A percentile compares a stretch with the other conserved stretches of the same genome.
phyloP scores from a whole-genome alignment of 2,329 filamentous ascomycete species.

The Emericellopsis atlantica region DNA sequence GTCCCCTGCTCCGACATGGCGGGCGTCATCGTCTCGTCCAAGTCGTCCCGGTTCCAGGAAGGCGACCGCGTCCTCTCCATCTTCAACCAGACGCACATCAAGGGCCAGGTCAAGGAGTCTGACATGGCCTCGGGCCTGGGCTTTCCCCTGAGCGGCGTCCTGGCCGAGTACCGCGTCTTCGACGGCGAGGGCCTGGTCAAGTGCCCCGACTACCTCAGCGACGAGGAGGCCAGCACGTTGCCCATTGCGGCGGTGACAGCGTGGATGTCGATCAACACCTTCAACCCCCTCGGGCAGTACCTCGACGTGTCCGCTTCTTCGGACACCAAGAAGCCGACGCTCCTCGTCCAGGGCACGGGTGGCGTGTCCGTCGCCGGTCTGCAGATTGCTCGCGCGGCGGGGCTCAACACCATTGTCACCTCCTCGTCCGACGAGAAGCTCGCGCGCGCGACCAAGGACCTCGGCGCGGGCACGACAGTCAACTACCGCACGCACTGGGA shows the following conservation, averaged over 20 bases:
- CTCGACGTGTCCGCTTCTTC: constrained; percentile 5
- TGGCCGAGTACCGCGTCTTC: constrained; percentile 49
- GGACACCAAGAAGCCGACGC: constrained; percentile 13
- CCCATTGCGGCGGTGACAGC: constrained; percentile 52
- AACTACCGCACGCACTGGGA: constrained; percentile 40
- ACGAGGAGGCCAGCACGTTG: constrained; percentile 47
- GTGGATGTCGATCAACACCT: constrained; percentile 52
- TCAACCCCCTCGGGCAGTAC: constrained; percentile 38
- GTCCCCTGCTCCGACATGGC: constrained; percentile 63
- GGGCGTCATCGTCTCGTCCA: constrained; percentile 41
- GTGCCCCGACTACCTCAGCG: constrained; percentile 40
- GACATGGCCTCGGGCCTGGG: constrained; percentile 47
- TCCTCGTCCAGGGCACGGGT: constrained; percentile 42
- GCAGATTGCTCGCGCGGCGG: constrained; percentile 39
- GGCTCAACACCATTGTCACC: constrained; percentile 37
- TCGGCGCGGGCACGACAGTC: constrained; percentile 38
- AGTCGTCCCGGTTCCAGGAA: constrained; percentile 28
- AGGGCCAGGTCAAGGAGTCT: constrained; percentile 43
- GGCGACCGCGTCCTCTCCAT: constrained; percentile 57
- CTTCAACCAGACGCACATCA: constrained; percentile 45
- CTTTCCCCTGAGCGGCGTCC: constrained; percentile 42
- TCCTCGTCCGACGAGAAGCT: constrained; percentile 41
- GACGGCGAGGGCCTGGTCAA: constrained; percentile 39
- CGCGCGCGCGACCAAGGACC: constrained; percentile 24
- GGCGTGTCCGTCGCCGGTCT: constrained; percentile 38